phyloP scores from a whole-genome alignment of 1,284 basidiomycete genomes.

The Pseudozyma hubeiensis region DNA sequence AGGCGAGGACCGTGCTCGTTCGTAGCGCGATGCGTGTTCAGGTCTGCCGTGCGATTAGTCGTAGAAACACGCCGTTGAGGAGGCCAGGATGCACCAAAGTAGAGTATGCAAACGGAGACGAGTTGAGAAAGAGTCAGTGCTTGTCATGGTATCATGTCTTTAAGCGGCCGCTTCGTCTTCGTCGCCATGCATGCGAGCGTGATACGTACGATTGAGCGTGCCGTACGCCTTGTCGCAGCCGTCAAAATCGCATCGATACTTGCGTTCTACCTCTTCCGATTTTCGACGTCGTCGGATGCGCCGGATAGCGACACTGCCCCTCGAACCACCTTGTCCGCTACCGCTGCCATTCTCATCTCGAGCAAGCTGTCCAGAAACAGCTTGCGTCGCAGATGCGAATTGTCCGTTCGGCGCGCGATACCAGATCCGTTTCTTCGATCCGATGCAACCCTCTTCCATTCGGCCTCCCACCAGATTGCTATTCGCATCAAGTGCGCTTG shows the following conservation, averaged over 20 bases:
- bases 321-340: constrained; percentile 4
- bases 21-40: constrained; percentile 48
- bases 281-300: constrained; percentile 53
- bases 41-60: constrained; percentile 11
- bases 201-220: constrained; percentile 77
- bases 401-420: constrained; percentile 45
- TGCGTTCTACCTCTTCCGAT: constrained; percentile 77
- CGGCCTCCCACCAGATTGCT: constrained; percentile 5
- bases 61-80: not conserved
- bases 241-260: constrained; percentile 83
- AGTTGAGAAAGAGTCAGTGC: not conserved
- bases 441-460: constrained; percentile 37
- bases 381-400: constrained; percentile 38
- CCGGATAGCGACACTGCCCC: constrained; percentile 16
- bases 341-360: constrained; percentile 1
- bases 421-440: constrained; percentile 39
- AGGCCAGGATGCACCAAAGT: not conserved
- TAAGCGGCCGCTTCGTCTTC: not conserved
- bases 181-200: constrained; percentile 15
- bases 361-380: not conserved
- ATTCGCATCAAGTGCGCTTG: not conserved
- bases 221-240: constrained; percentile 86
- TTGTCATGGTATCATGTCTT: too few species aligned
- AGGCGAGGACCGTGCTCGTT: constrained; percentile 48
- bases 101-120: not conserved